Evolutionary conservation across 1,139 yeast genomes (phyloP).

Genomic region (Pichia sp.): DNA sequence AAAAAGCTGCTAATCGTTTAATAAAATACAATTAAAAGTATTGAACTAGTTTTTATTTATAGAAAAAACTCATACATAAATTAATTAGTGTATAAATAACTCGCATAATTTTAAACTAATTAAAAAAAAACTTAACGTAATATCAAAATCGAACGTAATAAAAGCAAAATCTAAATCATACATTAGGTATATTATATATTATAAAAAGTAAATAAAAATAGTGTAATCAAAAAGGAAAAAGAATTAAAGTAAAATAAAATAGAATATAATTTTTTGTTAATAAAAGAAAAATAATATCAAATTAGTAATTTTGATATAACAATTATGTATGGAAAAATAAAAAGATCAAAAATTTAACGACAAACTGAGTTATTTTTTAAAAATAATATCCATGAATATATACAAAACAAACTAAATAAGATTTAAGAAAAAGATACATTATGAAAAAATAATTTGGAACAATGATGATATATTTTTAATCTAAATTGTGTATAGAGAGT

Average conservation of each 20-base stretch:
- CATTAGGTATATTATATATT: conserved; percentile 8
- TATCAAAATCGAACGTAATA: too few relatives aligned
- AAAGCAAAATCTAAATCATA: conserved; percentile 8
- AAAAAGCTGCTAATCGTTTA: conserved; percentile 34
- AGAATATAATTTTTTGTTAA: background rate
- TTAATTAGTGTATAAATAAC: too few relatives aligned
- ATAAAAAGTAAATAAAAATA: conserved; percentile 5
- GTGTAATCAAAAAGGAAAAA: background rate
- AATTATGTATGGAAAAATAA: too few relatives aligned
- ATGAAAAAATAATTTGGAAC: too few relatives aligned
- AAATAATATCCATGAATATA: background rate
- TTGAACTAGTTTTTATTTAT: too few relatives aligned
- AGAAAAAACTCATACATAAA: too few relatives aligned
- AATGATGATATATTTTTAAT: too few relatives aligned
- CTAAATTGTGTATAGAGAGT: too few relatives aligned
- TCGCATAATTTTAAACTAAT: too few relatives aligned
- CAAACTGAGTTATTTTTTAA: conserved; percentile 1
- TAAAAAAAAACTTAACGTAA: background rate
- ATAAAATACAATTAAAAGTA: conserved; percentile 1
- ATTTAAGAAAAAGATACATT: too few relatives aligned
- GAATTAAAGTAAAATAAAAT: background rate
- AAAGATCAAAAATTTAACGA: too few relatives aligned
- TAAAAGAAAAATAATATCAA: background rate
- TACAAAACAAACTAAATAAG: background rate
- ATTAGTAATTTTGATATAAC: too few relatives aligned